Evolutionary conservation across 31 red algal genomes (phyloP).

Genomic region (Odonthalia washingtoniensis): DNA sequence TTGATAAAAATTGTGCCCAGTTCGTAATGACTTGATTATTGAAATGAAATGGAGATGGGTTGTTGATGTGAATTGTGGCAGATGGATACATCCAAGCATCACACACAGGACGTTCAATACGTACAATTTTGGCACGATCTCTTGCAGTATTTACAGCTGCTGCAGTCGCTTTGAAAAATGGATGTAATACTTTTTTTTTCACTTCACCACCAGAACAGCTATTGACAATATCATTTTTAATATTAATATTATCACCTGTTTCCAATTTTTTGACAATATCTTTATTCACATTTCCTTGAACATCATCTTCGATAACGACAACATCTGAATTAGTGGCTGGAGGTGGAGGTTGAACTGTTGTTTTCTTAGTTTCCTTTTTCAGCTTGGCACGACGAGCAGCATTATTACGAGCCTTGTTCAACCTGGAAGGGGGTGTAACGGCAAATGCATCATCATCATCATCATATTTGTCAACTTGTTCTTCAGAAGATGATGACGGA

Average conservation of each 20-base stretch:
- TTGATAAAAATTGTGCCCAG: not conserved
- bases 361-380: not conserved
- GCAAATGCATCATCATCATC: not conserved
- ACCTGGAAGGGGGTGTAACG: not conserved
- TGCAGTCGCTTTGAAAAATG: conserved; percentile 62
- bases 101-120: not conserved
- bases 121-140: conserved; percentile 45
- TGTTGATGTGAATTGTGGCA: conserved; percentile 66
- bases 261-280: not conserved
- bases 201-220: not conserved
- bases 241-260: not conserved
- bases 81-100: conserved; percentile 54
- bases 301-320: not conserved
- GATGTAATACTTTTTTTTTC: conserved; percentile 50
- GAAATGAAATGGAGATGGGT: conserved; percentile 1
- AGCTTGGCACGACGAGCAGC: not conserved
- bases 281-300: not conserved
- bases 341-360: not conserved
- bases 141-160: conserved; percentile 40
- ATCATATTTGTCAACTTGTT: not conserved
- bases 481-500: too few species aligned
- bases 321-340: not conserved
- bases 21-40: too few species aligned
- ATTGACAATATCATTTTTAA: not conserved
- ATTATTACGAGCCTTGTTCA: not conserved